phyloP scores from a whole-genome alignment of 805 yeast species.

The Millerago galiae region DNA sequence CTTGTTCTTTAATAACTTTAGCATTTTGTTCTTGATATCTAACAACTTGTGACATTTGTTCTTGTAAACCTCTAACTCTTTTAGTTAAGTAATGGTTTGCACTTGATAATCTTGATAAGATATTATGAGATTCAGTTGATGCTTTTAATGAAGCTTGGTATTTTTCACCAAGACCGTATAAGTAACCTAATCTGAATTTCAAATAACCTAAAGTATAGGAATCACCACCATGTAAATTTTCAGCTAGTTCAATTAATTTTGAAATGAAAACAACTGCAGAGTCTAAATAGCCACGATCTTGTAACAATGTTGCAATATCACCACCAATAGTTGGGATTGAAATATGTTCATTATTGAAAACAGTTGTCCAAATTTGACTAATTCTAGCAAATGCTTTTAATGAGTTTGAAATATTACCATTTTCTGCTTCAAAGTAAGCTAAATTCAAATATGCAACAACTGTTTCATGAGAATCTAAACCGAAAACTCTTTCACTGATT shows the following conservation, averaged over 20 bases:
- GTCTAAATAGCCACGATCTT: conserved; percentile 39
- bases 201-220: conserved; percentile 60
- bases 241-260: conserved; percentile 46
- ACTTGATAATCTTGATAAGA: conserved; percentile 56
- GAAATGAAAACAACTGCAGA: conserved; percentile 49
- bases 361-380: conserved; percentile 51
- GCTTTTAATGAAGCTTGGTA: conserved; percentile 50
- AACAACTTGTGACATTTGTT: conserved; percentile 46
- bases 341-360: conserved; percentile 50
- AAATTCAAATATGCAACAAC: conserved; percentile 66
- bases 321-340: conserved; percentile 57
- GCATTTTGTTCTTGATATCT: conserved; percentile 40
- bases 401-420: conserved; percentile 53
- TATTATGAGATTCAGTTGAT: conserved; percentile 48
- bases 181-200: conserved; percentile 63
- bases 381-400: conserved; percentile 58
- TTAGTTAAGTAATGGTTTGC: conserved; percentile 59
- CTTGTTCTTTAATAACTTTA: conserved; percentile 31
- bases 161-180: conserved; percentile 46
- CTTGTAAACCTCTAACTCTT: conserved; percentile 61
- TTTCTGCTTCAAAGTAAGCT: conserved; percentile 62
- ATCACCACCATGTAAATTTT: conserved; percentile 45
- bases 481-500: conserved; percentile 73
- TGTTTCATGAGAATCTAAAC: conserved; percentile 75
- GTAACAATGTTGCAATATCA: conserved; percentile 55